phyloP scores from a whole-genome alignment of 83 land plant genomes.

The Larix sibirica region DNA sequence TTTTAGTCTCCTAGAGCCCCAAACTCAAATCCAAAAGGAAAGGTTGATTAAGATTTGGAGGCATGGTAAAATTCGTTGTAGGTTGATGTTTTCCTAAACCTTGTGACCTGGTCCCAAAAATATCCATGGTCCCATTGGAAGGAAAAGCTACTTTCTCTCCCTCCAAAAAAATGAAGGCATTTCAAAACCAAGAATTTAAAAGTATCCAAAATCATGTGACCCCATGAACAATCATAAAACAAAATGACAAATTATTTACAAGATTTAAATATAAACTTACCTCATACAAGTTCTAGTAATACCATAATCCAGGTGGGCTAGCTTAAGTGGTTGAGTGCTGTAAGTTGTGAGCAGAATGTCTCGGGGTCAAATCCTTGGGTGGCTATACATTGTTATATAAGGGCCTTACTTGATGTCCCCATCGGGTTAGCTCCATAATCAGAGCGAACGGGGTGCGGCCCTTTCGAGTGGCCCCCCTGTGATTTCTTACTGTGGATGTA shows the following conservation, averaged over 20 bases:
- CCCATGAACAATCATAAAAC: neutral
- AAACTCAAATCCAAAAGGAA: constrained; percentile 30
- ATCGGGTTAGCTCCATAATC: too few species aligned
- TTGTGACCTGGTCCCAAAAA: constrained; percentile 35
- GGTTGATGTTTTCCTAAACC: constrained; percentile 71
- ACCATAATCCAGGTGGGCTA: too few species aligned
- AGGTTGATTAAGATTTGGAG: constrained; percentile 63
- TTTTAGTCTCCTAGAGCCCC: constrained; percentile 3
- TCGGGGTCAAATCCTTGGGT: too few species aligned
- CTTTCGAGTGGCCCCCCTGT: too few species aligned
- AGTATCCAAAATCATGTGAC: neutral
- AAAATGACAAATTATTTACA: neutral
- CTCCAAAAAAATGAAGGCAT: constrained; percentile 8
- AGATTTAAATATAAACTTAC: constrained; percentile 22
- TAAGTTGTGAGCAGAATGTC: too few species aligned
- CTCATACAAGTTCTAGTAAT: constrained; percentile 49
- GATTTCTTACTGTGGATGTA: too few species aligned
- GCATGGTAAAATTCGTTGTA: constrained; percentile 38
- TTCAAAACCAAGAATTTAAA: neutral
- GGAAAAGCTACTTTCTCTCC: constrained; percentile 45
- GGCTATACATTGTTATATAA: too few species aligned
- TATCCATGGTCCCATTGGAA: too few species aligned
- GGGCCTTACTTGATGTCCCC: too few species aligned
- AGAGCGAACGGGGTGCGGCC: too few species aligned
- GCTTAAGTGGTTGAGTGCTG: too few species aligned